Conservation (phyloP, 768 basidiomycete species). For the Nevesoporus exiguus region DNA sequence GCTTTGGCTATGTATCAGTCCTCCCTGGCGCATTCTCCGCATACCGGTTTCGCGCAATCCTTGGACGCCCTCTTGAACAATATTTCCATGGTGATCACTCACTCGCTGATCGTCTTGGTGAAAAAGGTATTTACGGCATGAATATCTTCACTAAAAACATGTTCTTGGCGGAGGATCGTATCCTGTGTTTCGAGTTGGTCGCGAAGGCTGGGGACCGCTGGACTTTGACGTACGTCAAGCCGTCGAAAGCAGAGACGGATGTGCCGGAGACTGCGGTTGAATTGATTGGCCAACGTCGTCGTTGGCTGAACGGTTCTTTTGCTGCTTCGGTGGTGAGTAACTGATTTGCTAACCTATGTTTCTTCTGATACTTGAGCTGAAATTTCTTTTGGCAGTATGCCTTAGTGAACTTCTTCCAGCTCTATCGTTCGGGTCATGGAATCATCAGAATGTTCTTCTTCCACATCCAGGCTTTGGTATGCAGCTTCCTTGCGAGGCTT, state of each 20-base stretch:
- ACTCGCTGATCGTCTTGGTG: constrained; percentile 85
- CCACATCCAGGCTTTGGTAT: constrained; percentile 85
- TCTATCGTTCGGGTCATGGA: constrained; percentile 85
- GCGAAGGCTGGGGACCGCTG: constrained; percentile 85
- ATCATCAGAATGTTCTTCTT: constrained; percentile 95
- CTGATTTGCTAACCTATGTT: not conserved
- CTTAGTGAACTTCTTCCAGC: constrained; percentile 86
- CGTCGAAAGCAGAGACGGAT: constrained; percentile 93
- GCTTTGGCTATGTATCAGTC: constrained; percentile 94
- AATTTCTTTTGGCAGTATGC: constrained; percentile 64
- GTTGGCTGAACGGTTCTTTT: constrained; percentile 97
- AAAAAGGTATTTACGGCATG: constrained; percentile 95
- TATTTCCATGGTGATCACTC: constrained; percentile 89
- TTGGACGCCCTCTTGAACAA: constrained; percentile 80
- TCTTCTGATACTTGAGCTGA: not conserved
- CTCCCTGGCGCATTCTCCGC: constrained; percentile 96
- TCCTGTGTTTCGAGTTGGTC: constrained; percentile 94
- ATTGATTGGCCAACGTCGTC: constrained; percentile 90
- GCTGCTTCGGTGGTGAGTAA: constrained; percentile 80
- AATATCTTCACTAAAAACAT: constrained; percentile 96
- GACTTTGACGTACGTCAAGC: constrained; percentile 91
- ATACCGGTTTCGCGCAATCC: constrained; percentile 90
- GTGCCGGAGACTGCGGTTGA: constrained; percentile 93
- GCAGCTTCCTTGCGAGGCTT: constrained; percentile 27
- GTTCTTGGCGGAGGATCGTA: constrained; percentile 92